Base-by-base conservation (phyloP, 169 alveolate genomes). In the Hepatocystis sp. region DNA sequence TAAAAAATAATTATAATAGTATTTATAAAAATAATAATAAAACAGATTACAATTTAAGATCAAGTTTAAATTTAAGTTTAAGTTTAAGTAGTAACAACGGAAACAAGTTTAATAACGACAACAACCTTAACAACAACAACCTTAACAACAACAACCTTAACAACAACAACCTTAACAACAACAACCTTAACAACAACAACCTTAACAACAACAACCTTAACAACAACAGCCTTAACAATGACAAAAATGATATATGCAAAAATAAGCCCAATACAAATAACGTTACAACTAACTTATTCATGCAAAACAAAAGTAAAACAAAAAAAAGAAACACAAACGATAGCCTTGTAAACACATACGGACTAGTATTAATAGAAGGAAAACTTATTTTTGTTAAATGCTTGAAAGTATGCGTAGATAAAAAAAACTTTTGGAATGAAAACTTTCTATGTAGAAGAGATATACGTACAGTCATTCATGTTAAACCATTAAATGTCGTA, bases 351-450 rank as follows among this genome's bases (percentile, higher is more conserved):
- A 76, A 76, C n/a, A 19, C 34, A 11, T 81, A 17, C 19, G 89
- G 84, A 3, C 30, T 84, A 23, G 96, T 95, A 1, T 86, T 93
- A 44, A 56, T 95, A 23, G 95, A 89, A 65, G 96, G 97, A 17
- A 88, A 90, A 49, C 68, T 95, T 15, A 78, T 90, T 28, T 91
- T 95, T 53, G 95, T 94, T 44, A 92, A 94, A 78, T 93, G 89
- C 46, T 61, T 91, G 39, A 94, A 94, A 56, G 81, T 92, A 0
- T 95, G 98, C 46, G 92, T 92, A 21, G 96, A 94, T 39, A 90
- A 95, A 92, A 95, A 93, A 52, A 92, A 91, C 44, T 95, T 97
- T 94, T 95, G 98, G 98, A 85, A 95, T 46, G 95, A 89, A 61
- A 92, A 91, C 39, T 95, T 95, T 71, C 90, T 95, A 19, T 93